Percentiles rank a stretch among this genome's conserved stretches.
Evolutionary conservation across 148 eudicot species (phyloP).

Genomic region (Rhododendron ferrugineum): DNA sequence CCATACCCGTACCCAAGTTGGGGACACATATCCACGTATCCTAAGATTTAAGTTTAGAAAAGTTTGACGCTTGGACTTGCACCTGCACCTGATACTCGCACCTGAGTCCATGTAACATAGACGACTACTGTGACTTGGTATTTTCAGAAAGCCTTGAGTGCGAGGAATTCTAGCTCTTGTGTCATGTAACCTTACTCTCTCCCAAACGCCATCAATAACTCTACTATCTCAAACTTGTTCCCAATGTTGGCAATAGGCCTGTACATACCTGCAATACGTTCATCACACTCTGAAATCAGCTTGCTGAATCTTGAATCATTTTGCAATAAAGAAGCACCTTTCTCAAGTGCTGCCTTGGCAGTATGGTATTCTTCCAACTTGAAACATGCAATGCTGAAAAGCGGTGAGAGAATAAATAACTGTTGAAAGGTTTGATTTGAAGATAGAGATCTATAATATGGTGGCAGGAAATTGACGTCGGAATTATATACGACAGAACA

Average conservation of each 20-base stretch:
- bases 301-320: slow-evolving; percentile 21
- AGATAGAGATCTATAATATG: neutral
- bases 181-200: neutral
- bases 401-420: neutral
- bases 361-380: slow-evolving; percentile 19
- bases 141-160: neutral
- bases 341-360: slow-evolving; percentile 23
- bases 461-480: neutral
- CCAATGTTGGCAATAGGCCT: neutral
- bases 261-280: slow-evolving; percentile 18
- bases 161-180: neutral
- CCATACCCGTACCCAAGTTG: too few species aligned
- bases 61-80: too few species aligned
- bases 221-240: neutral
- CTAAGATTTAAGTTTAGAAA: too few species aligned
- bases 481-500: neutral
- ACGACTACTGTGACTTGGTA: neutral
- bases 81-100: too few species aligned
- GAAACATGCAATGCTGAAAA: slow-evolving; percentile 21
- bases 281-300: slow-evolving; percentile 18
- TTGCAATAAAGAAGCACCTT: slow-evolving; percentile 17
- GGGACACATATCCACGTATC: too few species aligned
- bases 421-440: neutral
- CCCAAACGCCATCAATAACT: neutral
- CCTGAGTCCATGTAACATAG: too few species aligned